These are phyloP conservation scores for Fraxinus velutina DNA, from an alignment of 305 asterid species.

Conservation along the genomic window DNA sequence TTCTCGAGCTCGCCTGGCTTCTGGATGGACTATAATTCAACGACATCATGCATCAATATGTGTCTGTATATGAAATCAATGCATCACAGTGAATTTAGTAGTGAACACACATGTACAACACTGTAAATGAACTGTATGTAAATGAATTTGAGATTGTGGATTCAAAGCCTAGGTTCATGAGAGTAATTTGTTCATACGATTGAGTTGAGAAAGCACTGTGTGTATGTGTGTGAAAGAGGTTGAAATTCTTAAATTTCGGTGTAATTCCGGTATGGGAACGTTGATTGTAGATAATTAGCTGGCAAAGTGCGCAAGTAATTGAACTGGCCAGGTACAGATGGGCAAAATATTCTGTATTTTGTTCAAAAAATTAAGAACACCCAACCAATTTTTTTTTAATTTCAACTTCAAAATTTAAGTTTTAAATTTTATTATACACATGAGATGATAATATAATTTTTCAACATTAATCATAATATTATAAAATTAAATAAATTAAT, in stretches of 20 bases:
- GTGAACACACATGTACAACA: background rate
- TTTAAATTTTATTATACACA: too few relatives aligned
- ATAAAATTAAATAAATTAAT: too few relatives aligned
- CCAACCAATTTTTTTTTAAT: too few relatives aligned
- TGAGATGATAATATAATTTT: too few relatives aligned
- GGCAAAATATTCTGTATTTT: too few relatives aligned
- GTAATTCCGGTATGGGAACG: background rate
- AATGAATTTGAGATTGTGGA: background rate
- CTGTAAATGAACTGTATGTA: background rate
- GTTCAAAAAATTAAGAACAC: too few relatives aligned
- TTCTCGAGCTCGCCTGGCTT: constrained; percentile 63
- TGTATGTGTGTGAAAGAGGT: background rate
- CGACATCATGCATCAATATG: constrained; percentile 37
- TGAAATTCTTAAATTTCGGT: constrained; percentile 9
- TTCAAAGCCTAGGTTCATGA: background rate
- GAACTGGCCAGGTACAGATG: too few relatives aligned
- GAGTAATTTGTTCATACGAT: background rate
- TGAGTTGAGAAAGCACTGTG: background rate
- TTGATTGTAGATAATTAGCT: background rate
- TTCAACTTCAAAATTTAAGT: too few relatives aligned
- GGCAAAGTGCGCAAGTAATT: background rate
- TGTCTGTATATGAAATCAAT: background rate
- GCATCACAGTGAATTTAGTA: background rate
- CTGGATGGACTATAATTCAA: constrained; percentile 69
- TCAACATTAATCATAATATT: too few relatives aligned